Evolutionary conservation across 2,329 filamentous ascomycete genomes (phyloP).

Genomic region (Fusarium gaditjirri): DNA sequence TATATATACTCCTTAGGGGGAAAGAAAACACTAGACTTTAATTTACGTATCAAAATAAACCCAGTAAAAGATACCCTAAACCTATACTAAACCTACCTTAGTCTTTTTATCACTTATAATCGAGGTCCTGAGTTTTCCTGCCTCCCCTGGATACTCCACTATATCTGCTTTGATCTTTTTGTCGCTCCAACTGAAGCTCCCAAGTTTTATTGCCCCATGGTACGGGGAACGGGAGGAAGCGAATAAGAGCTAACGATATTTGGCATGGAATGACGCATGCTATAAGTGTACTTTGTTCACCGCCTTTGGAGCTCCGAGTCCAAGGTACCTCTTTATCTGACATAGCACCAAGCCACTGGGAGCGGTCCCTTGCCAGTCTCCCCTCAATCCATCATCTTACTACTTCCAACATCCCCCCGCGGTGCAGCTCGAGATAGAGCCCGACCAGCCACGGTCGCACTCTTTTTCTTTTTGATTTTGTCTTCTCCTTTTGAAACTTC

Average conservation of each 20-base stretch:
- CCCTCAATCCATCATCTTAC: constrained; percentile 32
- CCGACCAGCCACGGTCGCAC: constrained; percentile 51
- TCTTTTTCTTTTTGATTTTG: constrained; percentile 8
- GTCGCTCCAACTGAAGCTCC: too few species aligned
- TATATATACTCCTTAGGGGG: too few species aligned
- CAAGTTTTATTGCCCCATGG: not conserved
- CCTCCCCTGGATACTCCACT: too few species aligned
- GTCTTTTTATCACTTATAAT: too few species aligned
- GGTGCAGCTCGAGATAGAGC: constrained; percentile 49
- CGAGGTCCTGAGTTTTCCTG: too few species aligned
- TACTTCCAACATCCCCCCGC: constrained; percentile 25
- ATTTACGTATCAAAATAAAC: too few species aligned
- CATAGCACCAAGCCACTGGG: constrained; percentile 10
- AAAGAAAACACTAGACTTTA: too few species aligned
- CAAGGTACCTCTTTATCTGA: constrained; percentile 31
- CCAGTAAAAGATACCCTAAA: too few species aligned
- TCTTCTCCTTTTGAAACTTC: not conserved
- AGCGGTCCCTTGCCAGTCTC: constrained; percentile 11
- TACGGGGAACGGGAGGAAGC: constrained; percentile 37
- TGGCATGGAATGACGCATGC: constrained; percentile 14
- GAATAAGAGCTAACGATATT: constrained; percentile 22
- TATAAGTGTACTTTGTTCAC: constrained; percentile 20
- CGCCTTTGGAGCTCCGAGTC: not conserved
- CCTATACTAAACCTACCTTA: too few species aligned
- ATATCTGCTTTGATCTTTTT: not conserved